Evolutionary conservation across 139 green algal species (phyloP).

Genomic region (Closterium sp.): DNA sequence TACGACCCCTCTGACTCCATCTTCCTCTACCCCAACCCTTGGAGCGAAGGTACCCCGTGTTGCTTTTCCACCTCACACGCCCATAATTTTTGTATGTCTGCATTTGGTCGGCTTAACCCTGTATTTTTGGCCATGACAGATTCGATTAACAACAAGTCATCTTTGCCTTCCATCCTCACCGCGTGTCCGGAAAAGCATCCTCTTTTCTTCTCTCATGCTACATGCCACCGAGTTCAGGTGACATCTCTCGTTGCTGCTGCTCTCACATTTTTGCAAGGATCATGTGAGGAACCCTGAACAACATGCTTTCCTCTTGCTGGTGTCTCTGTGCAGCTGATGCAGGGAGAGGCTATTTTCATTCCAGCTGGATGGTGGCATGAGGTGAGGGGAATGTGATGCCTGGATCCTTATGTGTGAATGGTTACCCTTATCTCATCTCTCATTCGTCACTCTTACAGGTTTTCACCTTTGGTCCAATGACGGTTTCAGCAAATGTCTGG

Average conservation of each 20-base stretch:
- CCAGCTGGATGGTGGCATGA: conserved; percentile 39
- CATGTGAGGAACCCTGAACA: neutral
- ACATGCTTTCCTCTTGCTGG: neutral
- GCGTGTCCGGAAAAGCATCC: neutral
- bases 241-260: neutral
- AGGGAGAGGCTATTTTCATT: conserved; percentile 30
- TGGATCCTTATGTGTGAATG: neutral
- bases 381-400: neutral
- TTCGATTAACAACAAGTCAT: conserved; percentile 6
- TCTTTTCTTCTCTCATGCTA: neutral
- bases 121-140: neutral
- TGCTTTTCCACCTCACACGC: neutral
- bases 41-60: neutral
- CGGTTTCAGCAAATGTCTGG: neutral
- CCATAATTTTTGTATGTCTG: neutral
- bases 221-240: neutral
- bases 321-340: neutral
- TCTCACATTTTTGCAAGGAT: neutral
- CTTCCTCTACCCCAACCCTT: neutral
- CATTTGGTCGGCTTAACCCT: neutral
- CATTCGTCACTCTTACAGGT: neutral
- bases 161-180: conserved; percentile 12
- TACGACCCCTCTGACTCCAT: conserved; percentile 9
- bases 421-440: neutral
- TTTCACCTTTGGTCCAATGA: neutral